Percentiles rank a stretch among this genome's conserved stretches.
phyloP scores from a whole-genome alignment of 2,329 filamentous ascomycete species.

The Colletotrichum viniferum region DNA sequence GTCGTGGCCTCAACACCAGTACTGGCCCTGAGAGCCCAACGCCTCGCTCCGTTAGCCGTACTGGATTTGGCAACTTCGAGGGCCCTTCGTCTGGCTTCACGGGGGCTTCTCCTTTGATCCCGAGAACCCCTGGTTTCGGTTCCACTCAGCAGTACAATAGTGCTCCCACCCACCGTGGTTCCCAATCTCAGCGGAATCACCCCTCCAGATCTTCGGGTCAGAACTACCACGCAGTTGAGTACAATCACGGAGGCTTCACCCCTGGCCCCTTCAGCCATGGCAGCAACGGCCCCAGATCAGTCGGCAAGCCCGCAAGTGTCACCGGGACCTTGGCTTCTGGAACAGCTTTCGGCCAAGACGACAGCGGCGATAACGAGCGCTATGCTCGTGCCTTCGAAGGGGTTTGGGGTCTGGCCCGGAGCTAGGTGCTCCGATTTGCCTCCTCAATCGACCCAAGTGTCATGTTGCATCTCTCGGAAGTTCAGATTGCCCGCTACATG shows the following conservation, averaged over 20 bases:
- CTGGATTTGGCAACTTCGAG: neutral
- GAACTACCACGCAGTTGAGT: neutral
- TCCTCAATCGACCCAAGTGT: slow-evolving; percentile 2
- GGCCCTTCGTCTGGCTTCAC: neutral
- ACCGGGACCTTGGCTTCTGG: neutral
- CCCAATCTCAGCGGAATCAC: neutral
- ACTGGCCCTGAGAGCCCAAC: slow-evolving; percentile 7
- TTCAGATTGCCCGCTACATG: slow-evolving; percentile 17
- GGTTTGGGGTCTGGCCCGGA: slow-evolving; percentile 20
- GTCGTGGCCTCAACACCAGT: slow-evolving; percentile 4
- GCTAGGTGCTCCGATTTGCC: slow-evolving; percentile 21
- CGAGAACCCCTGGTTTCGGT: neutral
- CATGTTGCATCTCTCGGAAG: neutral
- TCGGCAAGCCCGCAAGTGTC: neutral
- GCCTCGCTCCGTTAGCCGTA: neutral
- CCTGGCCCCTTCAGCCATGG: neutral
- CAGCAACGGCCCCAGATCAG: neutral
- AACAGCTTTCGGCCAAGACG: neutral
- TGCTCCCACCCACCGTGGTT: neutral
- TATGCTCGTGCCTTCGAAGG: slow-evolving; percentile 18
- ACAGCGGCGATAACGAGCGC: slow-evolving; percentile 12
- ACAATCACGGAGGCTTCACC: neutral
- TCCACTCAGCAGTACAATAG: neutral
- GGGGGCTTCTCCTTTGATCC: neutral
- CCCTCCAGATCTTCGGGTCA: neutral